Evolutionary conservation across 2,329 filamentous ascomycete genomes (phyloP).

Genomic region (Ophiostoma australiae): DNA sequence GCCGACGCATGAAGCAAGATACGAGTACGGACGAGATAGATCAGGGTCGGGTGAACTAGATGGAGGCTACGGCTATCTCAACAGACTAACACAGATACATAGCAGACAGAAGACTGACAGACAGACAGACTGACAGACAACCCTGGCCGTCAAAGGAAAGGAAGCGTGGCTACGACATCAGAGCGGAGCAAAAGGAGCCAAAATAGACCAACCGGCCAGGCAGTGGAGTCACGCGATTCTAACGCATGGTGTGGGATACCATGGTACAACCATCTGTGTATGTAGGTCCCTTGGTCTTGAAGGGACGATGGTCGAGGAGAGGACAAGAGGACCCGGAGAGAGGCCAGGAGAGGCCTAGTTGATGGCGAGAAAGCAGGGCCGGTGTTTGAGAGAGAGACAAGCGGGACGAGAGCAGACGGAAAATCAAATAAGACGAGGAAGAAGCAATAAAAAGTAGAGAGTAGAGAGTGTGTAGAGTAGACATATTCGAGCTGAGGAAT

Average conservation of each 20-base stretch:
- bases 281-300: neutral
- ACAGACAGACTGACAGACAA: neutral
- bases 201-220: constrained; percentile 6
- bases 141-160: neutral
- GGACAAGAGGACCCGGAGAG: neutral
- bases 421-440: neutral
- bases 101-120: neutral
- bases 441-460: neutral
- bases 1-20: neutral
- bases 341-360: neutral
- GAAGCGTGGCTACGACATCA: constrained; percentile 11
- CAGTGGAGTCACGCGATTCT: constrained; percentile 9
- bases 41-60: neutral
- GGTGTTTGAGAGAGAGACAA: neutral
- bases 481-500: neutral
- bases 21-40: neutral
- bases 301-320: neutral
- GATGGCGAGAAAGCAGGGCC: neutral
- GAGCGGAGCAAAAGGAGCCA: constrained; percentile 4
- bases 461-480: neutral
- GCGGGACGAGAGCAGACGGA: neutral
- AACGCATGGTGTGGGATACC: neutral
- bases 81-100: neutral
- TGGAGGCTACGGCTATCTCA: neutral
- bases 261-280: neutral